phyloP scores from a whole-genome alignment of 805 yeast species.

The Metschnikowia noctiluminum region DNA sequence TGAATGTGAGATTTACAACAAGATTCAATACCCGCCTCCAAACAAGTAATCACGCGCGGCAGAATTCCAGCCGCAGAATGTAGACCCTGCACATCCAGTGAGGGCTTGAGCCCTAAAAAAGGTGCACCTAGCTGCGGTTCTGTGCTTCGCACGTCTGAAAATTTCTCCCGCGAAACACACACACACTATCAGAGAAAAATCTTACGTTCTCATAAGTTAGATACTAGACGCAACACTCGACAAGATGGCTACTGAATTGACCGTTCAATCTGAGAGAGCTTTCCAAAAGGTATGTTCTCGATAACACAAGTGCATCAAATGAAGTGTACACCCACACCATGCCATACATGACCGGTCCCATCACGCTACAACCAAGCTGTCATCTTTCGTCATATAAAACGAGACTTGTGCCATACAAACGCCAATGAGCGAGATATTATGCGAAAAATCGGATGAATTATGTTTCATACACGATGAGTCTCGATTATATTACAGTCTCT shows the following conservation, averaged over 20 bases:
- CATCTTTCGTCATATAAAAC: too few species aligned
- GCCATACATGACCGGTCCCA: too few species aligned
- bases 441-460: too few species aligned
- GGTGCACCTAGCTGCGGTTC: constrained; percentile 8
- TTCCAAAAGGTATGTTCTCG: constrained; percentile 91
- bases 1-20: too few species aligned
- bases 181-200: constrained; percentile 14
- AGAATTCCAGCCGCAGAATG: too few species aligned
- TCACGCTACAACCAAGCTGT: too few species aligned
- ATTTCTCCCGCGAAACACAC: constrained; percentile 20
- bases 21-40: too few species aligned
- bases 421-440: too few species aligned
- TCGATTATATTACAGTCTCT: too few species aligned
- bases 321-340: background rate
- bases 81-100: background rate
- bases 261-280: constrained; percentile 99
- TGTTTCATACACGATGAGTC: too few species aligned
- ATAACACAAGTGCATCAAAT: background rate
- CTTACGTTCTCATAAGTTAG: constrained; percentile 13
- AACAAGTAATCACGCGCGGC: too few species aligned
- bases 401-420: too few species aligned
- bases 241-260: constrained; percentile 98
- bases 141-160: constrained; percentile 20
- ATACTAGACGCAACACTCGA: constrained; percentile 17
- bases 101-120: constrained; percentile 18